Evolutionary conservation across 106 monocot genomes (phyloP), one percentile per base, ranked within the genome.

Genomic region (Dioscorea alata): DNA sequence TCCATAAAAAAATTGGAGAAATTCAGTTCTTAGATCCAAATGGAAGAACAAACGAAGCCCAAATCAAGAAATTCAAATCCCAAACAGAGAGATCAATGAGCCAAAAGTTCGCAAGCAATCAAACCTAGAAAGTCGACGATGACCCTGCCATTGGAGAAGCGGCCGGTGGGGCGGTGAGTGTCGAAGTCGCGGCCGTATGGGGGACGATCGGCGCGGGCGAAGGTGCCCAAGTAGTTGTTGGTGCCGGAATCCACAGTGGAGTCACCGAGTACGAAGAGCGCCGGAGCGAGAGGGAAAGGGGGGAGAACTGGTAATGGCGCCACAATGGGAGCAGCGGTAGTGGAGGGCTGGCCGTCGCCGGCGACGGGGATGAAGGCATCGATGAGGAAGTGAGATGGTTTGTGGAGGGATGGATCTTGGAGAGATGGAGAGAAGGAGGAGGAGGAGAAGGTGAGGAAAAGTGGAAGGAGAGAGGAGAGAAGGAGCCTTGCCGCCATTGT

Each of bases 161-260:
- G 83, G 34, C 90, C 86, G 52, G 82, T 90, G 56, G 94, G 90
- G 21, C 7, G 53, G 72, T 74, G 77, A 33, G 90, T 84, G 73
- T 87, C 86, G 77, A 94, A 94, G 68, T 94, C 94, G 0, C 87
- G 77, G 71, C 94, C 87, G 70, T 90, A 90, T 8, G 94, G 94
- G 0, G 67, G 76, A 6, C 77, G 80, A 32, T 94, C 87, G 62
- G 94, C 90, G 58, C 94, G 81, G 63, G 90, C 94, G 33, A 94
- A 73, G 10, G 94, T 94, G 61, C 76, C 67, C 17, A 93, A 79
- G 77, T 77, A 80, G 81, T 89, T 93, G 89, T 93, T 93, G 73
- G 81, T 93, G 70, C 93, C 89, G 65, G 70, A 76, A 80, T 93
- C 93, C 33, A 84, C 89, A 23, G 93, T 89, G 53, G 93, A 93